Conservation (phyloP, 108 stramenopile species). For the Craspedostauros australis region DNA sequence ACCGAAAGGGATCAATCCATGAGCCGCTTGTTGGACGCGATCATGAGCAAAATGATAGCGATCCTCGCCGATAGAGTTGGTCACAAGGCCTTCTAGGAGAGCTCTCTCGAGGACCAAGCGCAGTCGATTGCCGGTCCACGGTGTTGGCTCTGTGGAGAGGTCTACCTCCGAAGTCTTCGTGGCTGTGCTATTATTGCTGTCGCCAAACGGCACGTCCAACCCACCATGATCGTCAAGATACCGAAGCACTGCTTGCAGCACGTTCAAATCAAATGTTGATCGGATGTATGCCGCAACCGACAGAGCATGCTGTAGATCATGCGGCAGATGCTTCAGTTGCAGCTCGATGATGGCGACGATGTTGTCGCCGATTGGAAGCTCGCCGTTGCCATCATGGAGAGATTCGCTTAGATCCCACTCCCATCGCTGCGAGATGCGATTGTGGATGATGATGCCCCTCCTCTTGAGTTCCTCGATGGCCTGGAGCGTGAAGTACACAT, state of each 20-base stretch:
- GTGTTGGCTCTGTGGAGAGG: too few species aligned
- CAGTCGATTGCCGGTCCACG: too few species aligned
- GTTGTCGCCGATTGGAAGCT: conserved; percentile 14
- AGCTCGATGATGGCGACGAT: conserved; percentile 28
- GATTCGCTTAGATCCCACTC: conserved; percentile 33
- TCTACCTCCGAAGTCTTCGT: too few species aligned
- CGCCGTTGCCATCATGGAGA: conserved; percentile 4
- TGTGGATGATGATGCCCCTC: conserved; percentile 40
- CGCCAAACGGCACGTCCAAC: too few species aligned
- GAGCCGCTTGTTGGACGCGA: conserved; percentile 44
- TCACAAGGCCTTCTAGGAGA: conserved; percentile 17
- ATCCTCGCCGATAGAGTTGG: conserved; percentile 7
- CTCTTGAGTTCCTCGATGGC: conserved; percentile 42
- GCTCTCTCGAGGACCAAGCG: conserved; percentile 23
- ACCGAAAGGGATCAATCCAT: conserved; percentile 25
- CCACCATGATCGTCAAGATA: too few species aligned
- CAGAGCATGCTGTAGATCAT: conserved; percentile 30
- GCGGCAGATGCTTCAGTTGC: conserved; percentile 30
- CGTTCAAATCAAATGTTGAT: conserved; percentile 28
- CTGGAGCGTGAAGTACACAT: conserved; percentile 24
- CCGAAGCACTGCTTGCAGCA: conserved; percentile 11
- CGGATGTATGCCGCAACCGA: conserved; percentile 43
- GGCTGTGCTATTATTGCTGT: too few species aligned
- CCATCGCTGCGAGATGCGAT: conserved; percentile 36
- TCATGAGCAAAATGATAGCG: conserved; percentile 45